Conservation (phyloP, 345 rosid genomes). For the Angophora floribunda region DNA sequence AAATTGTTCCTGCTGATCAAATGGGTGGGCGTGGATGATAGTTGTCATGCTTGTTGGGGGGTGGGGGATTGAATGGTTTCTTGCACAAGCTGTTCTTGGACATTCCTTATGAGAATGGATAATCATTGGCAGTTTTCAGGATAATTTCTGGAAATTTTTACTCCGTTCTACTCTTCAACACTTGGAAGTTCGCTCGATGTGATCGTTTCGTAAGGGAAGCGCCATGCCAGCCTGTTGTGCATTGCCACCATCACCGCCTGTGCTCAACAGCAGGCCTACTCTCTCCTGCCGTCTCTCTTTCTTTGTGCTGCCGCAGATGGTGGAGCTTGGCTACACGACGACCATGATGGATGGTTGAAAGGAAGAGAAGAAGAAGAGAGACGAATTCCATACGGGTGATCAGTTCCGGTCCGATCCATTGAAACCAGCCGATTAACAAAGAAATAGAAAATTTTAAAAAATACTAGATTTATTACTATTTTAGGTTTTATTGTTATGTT, state of each 20-base stretch:
- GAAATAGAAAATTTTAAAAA: too few relatives aligned
- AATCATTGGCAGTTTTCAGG: not conserved
- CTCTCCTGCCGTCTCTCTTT: not conserved
- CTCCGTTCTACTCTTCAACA: not conserved
- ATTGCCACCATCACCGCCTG: not conserved
- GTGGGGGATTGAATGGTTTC: not conserved
- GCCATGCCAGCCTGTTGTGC: not conserved
- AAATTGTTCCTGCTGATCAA: accelerated
- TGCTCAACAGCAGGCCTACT: not conserved
- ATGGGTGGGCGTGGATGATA: not conserved
- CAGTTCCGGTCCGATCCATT: too few relatives aligned
- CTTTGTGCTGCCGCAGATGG: not conserved
- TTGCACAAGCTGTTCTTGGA: not conserved
- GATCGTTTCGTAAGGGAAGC: not conserved
- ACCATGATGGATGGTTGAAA: too few relatives aligned
- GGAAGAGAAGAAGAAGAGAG: not conserved
- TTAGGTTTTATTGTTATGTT: too few relatives aligned
- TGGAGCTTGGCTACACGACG: not conserved
- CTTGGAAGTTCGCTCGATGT: not conserved
- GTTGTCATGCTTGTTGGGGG: too few relatives aligned
- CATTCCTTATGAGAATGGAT: not conserved
- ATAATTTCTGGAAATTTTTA: not conserved
- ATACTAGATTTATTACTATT: too few relatives aligned
- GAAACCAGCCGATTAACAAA: too few relatives aligned
- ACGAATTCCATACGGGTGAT: too few relatives aligned